These are phyloP conservation scores for Tulasnella calospora DNA, from an alignment of 768 basidiomycete species.

Conservation along the genomic window DNA sequence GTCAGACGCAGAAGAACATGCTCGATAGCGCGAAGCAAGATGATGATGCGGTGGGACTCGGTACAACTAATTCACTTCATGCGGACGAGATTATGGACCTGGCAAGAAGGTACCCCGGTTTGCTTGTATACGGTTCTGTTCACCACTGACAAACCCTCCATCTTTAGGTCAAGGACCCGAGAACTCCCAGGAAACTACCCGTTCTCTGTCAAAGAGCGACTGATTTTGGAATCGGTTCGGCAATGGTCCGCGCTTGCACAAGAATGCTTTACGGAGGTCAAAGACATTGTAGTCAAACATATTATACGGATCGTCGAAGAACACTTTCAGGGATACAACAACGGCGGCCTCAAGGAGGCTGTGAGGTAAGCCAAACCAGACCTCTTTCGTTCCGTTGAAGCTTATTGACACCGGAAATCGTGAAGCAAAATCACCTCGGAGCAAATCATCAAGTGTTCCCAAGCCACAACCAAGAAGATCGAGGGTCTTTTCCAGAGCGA, in stretches of 20 bases:
- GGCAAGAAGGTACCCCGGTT: slow-evolving; percentile 13
- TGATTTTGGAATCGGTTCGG: not conserved
- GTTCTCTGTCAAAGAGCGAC: slow-evolving; percentile 45
- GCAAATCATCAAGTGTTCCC: slow-evolving; percentile 26
- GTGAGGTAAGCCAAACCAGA: not conserved
- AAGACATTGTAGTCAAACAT: slow-evolving; percentile 4
- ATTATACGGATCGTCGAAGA: not conserved
- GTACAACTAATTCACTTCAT: slow-evolving; percentile 38
- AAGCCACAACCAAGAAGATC: not conserved
- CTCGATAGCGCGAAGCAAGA: slow-evolving; percentile 27
- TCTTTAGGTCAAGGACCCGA: slow-evolving; percentile 57
- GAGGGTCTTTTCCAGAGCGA: slow-evolving; percentile 13
- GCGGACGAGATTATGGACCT: slow-evolving; percentile 30
- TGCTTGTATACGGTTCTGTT: not conserved
- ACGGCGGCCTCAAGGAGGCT: slow-evolving; percentile 7
- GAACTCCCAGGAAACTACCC: slow-evolving; percentile 65
- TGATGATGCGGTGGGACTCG: slow-evolving; percentile 39
- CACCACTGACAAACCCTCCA: not conserved
- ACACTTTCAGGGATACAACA: slow-evolving; percentile 2
- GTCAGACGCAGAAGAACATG: not conserved
- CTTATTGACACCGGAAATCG: not conserved
- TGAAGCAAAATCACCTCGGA: not conserved
- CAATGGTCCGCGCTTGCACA: slow-evolving; percentile 2
- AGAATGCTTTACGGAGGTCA: slow-evolving; percentile 4
- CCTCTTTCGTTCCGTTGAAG: not conserved